Percentiles rank a stretch among this genome's conserved stretches.
Conservation (phyloP, 129 eudicot genomes). For the Flaveria brownii region DNA sequence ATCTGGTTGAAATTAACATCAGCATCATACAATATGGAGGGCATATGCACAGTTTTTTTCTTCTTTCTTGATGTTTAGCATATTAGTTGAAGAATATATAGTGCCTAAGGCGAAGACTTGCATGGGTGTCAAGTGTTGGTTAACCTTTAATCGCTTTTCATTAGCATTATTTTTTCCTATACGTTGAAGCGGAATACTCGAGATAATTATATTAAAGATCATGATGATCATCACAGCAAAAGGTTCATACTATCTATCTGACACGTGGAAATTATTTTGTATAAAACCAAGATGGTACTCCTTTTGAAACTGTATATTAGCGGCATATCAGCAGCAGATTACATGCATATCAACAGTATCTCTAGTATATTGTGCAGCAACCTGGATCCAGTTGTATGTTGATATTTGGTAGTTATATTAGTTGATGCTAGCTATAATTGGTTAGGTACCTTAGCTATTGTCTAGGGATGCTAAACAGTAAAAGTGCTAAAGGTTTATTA, state of each 20-base stretch:
- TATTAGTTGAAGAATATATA: neutral
- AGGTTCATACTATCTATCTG: neutral
- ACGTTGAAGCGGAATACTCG: neutral
- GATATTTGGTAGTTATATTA: neutral
- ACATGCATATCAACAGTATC: neutral
- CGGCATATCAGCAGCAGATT: neutral
- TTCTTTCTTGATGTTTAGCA: neutral
- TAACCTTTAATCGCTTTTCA: conserved; percentile 4
- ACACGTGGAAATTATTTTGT: neutral
- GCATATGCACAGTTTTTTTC: neutral
- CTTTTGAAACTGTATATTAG: neutral
- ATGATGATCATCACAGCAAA: neutral
- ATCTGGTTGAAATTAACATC: neutral
- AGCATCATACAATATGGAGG: neutral
- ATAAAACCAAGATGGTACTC: conserved; percentile 1
- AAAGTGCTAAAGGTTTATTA: too few species aligned
- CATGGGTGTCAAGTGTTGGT: conserved; percentile 10
- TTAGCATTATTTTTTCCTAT: neutral
- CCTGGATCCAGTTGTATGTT: neutral
- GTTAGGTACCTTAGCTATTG: conserved; percentile 8
- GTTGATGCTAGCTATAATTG: neutral
- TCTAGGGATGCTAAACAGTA: neutral
- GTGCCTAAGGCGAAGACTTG: neutral
- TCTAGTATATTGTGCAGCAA: neutral
- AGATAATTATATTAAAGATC: conserved; percentile 11